Percentiles rank a stretch among this genome's conserved stretches.
Evolutionary conservation across 2,329 filamentous ascomycete genomes (phyloP).

Genomic region (Ophiocordyceps robertsii): DNA sequence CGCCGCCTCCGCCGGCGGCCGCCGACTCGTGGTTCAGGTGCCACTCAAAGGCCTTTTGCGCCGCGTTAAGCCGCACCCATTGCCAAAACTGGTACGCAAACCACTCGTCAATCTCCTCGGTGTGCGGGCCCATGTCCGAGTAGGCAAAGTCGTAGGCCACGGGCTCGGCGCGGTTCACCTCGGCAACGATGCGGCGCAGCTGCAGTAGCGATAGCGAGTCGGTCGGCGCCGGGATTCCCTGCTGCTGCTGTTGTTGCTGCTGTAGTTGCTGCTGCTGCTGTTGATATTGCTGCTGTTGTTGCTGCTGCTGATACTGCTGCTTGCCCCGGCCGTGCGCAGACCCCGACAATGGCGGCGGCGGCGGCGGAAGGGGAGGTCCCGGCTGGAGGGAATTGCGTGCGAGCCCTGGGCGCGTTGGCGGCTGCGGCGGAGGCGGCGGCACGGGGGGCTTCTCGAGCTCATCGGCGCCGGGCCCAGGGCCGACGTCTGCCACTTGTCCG

Average conservation of each 20-base stretch:
- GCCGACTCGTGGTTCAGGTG: constrained; percentile 49
- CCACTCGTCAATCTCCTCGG: constrained; percentile 94
- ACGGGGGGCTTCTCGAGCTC: constrained; percentile 18
- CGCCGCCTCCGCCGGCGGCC: constrained; percentile 3
- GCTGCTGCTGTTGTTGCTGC: constrained; percentile 2
- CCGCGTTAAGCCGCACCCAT: constrained; percentile 61
- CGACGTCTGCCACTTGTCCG: constrained; percentile 17
- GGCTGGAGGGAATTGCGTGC: constrained; percentile 13
- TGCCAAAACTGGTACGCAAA: constrained; percentile 87
- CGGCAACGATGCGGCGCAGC: constrained; percentile 57
- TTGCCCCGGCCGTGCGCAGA: constrained; percentile 1
- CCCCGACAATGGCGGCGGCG: not conserved
- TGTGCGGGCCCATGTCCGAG: constrained; percentile 56
- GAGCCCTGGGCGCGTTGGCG: constrained; percentile 7
- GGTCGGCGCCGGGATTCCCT: constrained; percentile 24
- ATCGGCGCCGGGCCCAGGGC: constrained; percentile 21
- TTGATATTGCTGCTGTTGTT: not conserved
- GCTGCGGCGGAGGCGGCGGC: constrained; percentile 2
- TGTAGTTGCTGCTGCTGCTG: constrained; percentile 7
- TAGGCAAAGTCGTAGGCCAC: constrained; percentile 78
- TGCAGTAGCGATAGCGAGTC: constrained; percentile 68
- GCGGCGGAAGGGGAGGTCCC: constrained; percentile 4
- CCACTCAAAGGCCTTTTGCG: constrained; percentile 64
- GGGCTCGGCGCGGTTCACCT: constrained; percentile 57
- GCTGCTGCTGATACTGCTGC: constrained; percentile 3